Conservation (phyloP, 495 filamentous ascomycete genomes). For the Collariella sp. region DNA sequence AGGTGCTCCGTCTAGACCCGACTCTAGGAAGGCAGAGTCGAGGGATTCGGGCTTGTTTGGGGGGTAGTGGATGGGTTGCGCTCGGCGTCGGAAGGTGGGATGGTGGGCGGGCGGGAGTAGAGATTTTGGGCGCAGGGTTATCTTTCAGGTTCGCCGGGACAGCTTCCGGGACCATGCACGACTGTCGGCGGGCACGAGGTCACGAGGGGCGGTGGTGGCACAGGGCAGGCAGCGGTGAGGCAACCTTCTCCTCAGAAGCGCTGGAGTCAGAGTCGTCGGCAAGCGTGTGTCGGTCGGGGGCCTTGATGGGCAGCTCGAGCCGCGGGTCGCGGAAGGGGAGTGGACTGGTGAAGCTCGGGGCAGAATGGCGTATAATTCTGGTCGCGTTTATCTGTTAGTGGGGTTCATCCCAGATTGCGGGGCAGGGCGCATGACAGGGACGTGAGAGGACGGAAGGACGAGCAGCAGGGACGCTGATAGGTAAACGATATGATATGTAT, state of each 20-base stretch:
- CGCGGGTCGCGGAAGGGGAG: constrained; percentile 16
- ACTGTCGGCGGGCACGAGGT: background rate
- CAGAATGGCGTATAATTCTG: constrained; percentile 21
- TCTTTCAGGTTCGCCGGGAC: constrained; percentile 6
- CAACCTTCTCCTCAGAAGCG: background rate
- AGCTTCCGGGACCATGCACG: constrained; percentile 1
- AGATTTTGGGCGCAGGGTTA: constrained; percentile 7
- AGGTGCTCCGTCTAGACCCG: background rate
- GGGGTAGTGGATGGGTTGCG: background rate
- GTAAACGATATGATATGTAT: too few species aligned
- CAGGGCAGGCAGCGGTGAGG: constrained; percentile 1
- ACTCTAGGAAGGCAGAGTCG: background rate
- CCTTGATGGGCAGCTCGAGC: constrained; percentile 20
- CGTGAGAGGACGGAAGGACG: background rate
- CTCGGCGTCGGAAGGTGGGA: background rate
- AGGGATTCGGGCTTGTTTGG: background rate
- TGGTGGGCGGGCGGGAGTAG: constrained; percentile 1
- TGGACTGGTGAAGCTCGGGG: constrained; percentile 6
- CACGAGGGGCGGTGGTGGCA: background rate
- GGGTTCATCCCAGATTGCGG: constrained; percentile 24
- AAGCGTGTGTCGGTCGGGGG: constrained; percentile 5
- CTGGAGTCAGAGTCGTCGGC: background rate
- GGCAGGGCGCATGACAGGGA: constrained; percentile 15
- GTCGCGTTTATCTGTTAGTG: constrained; percentile 31
- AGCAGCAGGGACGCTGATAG: too few species aligned